Evolutionary conservation across 129 eudicot genomes (phyloP), one percentile per base, ranked within the genome.

Genomic region (Flaveria ramosissima): DNA sequence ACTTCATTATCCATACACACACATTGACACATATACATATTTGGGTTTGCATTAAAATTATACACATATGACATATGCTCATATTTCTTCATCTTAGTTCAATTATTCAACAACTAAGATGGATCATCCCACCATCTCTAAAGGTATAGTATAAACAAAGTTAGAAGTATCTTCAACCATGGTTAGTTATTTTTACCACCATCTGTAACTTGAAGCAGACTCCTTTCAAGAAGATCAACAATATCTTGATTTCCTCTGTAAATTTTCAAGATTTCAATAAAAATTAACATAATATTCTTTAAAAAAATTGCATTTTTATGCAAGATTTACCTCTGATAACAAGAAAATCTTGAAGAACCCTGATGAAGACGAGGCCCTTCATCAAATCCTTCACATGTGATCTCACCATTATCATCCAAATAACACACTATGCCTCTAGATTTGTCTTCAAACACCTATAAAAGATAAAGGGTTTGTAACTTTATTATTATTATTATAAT

Each of bases 311-410:
- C 3, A 41, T 1, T 42, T 21, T 61, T 5, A 64, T 17, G 59
- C 48, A 53, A 32, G 51, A 23, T 52, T 26, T 73, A 78, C 93
- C 90, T 81, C 64, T 73, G 65, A 71, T 75, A 74, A 70, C 68
- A 85, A 72, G 81, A 50, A 19, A 82, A 74, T 68, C 72, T 68
- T 76, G 92, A 70, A 73, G 16, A 50, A 21, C 51, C 80, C 3
- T 76, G 92, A 68, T 70, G 83, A 57, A 82, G 73, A 17, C 97
- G 89, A 87, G 97, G 97, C 20, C 97, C 97, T 76, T 92, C 97
- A 80, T 92, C 97, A 42, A 78, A 79, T 27, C 97, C 97, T 87
- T 92, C 97, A 64, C 97, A 92, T 64, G 80, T 83, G 15, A 92
- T 85, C 81, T 92, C 97, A 4, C 97, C 97, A 74, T 85, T 87